Evolutionary conservation across 2,329 filamentous ascomycete genomes (phyloP).

Genomic region (Pseudocercospora eumusae): DNA sequence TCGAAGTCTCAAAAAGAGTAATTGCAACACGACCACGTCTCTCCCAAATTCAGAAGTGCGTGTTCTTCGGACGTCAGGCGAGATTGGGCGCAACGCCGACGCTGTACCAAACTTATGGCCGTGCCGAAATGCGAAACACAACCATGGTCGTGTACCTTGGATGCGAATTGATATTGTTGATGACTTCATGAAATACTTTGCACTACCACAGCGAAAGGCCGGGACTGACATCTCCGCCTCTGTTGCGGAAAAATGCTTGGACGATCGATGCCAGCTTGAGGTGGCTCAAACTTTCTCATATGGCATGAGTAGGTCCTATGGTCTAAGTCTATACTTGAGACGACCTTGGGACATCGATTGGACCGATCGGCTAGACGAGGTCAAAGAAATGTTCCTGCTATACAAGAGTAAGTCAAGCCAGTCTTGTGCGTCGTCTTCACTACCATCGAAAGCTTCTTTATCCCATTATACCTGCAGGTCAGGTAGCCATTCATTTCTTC

Average conservation of each 20-base stretch:
- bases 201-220: not conserved
- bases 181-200: not conserved
- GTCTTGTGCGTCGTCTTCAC: not conserved
- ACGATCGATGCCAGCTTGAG: conserved; percentile 3
- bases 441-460: not conserved
- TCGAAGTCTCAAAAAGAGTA: not conserved
- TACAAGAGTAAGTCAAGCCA: not conserved
- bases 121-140: conserved; percentile 3
- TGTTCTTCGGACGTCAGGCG: not conserved
- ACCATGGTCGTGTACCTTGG: not conserved
- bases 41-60: not conserved
- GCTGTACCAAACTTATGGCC: not conserved
- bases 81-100: not conserved
- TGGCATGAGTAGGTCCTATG: not conserved
- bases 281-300: conserved; percentile 4
- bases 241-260: not conserved
- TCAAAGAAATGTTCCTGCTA: not conserved
- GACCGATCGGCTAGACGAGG: not conserved
- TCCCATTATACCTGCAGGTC: not conserved
- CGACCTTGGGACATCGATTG: not conserved
- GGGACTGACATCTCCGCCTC: not conserved
- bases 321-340: conserved; percentile 4
- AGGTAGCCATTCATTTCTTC: not conserved
- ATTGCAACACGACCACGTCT: not conserved
- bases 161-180: not conserved